phyloP scores from a whole-genome alignment of 164 flowering plant genomes.

The Vitis vinifera region DNA sequence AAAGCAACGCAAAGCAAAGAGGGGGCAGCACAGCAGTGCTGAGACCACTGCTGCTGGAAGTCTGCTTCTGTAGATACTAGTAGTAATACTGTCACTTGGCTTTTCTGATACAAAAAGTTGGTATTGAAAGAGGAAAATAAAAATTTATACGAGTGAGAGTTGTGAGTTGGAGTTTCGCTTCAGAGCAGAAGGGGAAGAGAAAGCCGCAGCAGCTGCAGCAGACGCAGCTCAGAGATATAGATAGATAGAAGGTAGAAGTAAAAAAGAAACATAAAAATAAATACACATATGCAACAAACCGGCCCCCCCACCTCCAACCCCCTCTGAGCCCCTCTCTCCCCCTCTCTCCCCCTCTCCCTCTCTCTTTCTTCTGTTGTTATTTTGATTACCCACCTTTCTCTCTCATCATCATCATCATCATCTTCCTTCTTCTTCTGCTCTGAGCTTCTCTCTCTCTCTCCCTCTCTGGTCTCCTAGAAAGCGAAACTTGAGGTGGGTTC shows the following conservation, averaged over 20 bases:
- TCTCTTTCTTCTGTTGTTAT: conserved; percentile 9
- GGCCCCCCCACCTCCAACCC: no score
- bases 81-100: conserved; percentile 32
- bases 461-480: conserved; percentile 29
- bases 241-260: no score
- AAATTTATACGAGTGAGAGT: conserved; percentile 18
- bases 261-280: no score
- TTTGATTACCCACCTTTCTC: conserved; percentile 17
- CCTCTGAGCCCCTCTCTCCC: no score
- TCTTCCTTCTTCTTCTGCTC: conserved; percentile 1
- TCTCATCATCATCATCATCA: conserved; percentile 18
- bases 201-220: neutral
- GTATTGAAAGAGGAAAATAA: conserved; percentile 3
- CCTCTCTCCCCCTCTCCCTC: neutral
- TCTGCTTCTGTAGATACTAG: conserved; percentile 1
- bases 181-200: conserved; percentile 1
- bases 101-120: conserved; percentile 7
- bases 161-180: conserved; percentile 6
- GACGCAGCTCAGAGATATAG: no score
- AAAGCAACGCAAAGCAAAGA: no score
- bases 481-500: conserved; percentile 26
- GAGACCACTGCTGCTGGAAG: conserved; percentile 8
- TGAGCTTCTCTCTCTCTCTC: conserved; percentile 8
- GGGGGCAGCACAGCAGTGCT: neutral
- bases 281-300: no score